Evolutionary conservation across 2,329 filamentous ascomycete species (phyloP), one percentile per base, ranked within the genome.

Genomic region (Cercospora janseana): DNA sequence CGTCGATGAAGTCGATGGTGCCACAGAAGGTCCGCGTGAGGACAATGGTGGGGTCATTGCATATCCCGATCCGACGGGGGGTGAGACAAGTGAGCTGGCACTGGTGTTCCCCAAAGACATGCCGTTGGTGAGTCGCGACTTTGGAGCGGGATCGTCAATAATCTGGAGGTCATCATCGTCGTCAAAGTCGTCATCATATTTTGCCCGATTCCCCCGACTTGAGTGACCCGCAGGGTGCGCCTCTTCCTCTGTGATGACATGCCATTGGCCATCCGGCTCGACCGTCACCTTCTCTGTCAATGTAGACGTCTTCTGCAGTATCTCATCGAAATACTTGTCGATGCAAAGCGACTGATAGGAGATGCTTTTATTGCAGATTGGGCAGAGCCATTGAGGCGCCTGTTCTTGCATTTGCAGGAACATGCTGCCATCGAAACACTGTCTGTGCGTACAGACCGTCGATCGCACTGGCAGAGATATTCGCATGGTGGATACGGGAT

Each of bases 391-490:
- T 13, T 93, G 94, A 0, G 93, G 93, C 0, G 89, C 92, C 73
- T 98, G 93, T 67, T 97, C 90, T 67, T 97, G 92, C 21, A 98
- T 73, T 62, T 95, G 88, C 15, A 98, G 77, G 66, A 96, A 98
- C 2, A 89, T 94, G 3, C 82, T 85, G 3, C 87, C 92, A 68
- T 98, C 93, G 61, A 97, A 98, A 67, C 93, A 98, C 66, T 95
- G 89, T 20, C 93, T 87, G 68, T 98, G 93, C 3, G 81, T 85
- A 72, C 93, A 98, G 26, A 83, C 72, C 3, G 82, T 78, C 3
- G 88, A 88, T 26, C 93, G 84, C 60, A 89, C 89, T 0, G 93
- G 93, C 12, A 87, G 76, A 6, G 79, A 78, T 27, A 98, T 86
- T 52, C 91, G 80, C 67, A 90, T 81, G 27, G 89, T 95, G 3